Evolutionary conservation across 768 basidiomycete species (phyloP), one percentile per base, ranked within the genome.

Genomic region (Tephrocybe sp.): DNA sequence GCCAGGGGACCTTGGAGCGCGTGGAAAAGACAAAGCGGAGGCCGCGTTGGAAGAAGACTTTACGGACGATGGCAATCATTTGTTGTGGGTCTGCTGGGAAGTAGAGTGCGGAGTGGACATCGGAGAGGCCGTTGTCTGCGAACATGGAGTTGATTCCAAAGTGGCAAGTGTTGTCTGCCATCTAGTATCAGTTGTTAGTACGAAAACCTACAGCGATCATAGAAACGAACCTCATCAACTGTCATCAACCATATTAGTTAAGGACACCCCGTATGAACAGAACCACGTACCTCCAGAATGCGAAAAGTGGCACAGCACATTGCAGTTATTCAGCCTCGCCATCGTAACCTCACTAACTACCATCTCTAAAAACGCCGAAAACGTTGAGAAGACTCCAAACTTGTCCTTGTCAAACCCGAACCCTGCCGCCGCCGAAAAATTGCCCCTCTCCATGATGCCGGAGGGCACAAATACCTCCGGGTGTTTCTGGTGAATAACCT

Each of bases 321-420:
- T 94, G 75, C 88, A 89, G 59, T 88, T 78, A 68, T 94, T 94
- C 65, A 94, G 68, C 47, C 92, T 81, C n/a, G 92, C 92, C 92
- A 93, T 94, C 10, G 92, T 93, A 45, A 93, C 72, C 67, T 94
- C 92, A 4, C 90, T 92, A 48, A 94, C 68, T 43, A 89, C 75
- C 92, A 93, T 93, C 78, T 94, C 92, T 51, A 92, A 76, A 78
- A 94, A 94, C 3, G 92, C 91, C 43, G 88, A 89, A 73, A 94
- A 94, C 3, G 92, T 93, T 21, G 90, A 90, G 73, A 91, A 91
- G 50, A 92, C 88, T 54, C 92, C 91, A 53, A 86, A 88, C 68
- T 91, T 92, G 61, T 91, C 79, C 20, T 78, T 67, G 32, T 84
- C 86, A 62, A 91, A 93, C 36, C 92, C 92, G 63, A 93, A 94